Percentiles rank a stretch among this genome's conserved stretches.
These are phyloP conservation scores for Panaeolus papilionaceus DNA, from an alignment of 768 basidiomycete genomes.

Conservation along the genomic window DNA sequence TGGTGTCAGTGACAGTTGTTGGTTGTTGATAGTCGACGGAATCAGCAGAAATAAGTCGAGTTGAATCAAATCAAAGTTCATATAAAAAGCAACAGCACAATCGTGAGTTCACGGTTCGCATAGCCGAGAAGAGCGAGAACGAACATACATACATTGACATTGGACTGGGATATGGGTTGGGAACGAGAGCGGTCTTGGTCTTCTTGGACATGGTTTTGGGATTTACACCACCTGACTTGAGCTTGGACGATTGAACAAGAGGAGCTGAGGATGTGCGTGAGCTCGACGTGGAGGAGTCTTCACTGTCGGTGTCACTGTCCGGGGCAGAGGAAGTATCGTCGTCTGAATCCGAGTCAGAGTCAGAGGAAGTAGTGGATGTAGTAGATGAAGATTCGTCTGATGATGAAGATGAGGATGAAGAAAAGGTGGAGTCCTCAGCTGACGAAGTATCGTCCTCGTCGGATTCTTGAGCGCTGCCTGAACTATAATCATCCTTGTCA, in stretches of 20 bases:
- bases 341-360: not conserved
- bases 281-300: not conserved
- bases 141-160: constrained; percentile 10
- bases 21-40: too few relatives aligned
- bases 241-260: not conserved
- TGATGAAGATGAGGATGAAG: constrained; percentile 29
- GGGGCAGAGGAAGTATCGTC: constrained; percentile 13
- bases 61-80: not conserved
- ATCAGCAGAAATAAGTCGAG: too few relatives aligned
- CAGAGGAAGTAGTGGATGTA: not conserved
- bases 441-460: constrained; percentile 24
- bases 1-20: too few relatives aligned
- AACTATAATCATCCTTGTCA: not conserved
- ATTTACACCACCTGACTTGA: not conserved
- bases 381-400: constrained; percentile 17
- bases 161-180: not conserved
- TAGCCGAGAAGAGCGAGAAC: not conserved
- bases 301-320: not conserved
- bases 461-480: not conserved
- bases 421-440: constrained; percentile 32
- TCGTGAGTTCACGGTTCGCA: not conserved
- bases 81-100: not conserved
- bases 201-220: not conserved
- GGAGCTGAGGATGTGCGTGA: not conserved
- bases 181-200: too few relatives aligned